Conservation (phyloP, 2,329 filamentous ascomycete species). For the Parasarocladium wereldwijsianum region DNA sequence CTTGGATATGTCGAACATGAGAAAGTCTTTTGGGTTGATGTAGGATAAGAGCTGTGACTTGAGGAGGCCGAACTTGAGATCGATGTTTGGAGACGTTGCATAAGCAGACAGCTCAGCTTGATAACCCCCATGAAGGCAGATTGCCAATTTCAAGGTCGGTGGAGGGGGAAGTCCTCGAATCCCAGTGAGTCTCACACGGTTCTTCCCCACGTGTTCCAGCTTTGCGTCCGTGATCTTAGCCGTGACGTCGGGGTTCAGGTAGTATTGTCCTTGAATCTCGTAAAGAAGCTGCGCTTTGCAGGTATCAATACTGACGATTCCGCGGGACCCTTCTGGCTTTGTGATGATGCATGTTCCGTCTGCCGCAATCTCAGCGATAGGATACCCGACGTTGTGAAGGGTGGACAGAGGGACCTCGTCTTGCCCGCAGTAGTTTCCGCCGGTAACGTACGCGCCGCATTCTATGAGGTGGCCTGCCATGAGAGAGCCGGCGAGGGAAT, state of each 20-base stretch:
- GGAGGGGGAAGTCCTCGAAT: conserved; percentile 23
- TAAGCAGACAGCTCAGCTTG: conserved; percentile 18
- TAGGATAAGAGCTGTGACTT: conserved; percentile 12
- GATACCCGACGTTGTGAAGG: conserved; percentile 13
- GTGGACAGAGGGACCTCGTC: conserved; percentile 5
- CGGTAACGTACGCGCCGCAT: conserved; percentile 34
- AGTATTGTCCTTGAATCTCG: conserved; percentile 24
- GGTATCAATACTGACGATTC: conserved; percentile 16
- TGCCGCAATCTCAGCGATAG: conserved; percentile 16
- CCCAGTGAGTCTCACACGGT: conserved; percentile 17
- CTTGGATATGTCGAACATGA: conserved; percentile 14
- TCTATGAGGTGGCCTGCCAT: conserved; percentile 36
- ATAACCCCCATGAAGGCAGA: conserved; percentile 21
- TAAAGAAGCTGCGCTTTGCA: conserved; percentile 23
- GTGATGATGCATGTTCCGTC: conserved; percentile 16
- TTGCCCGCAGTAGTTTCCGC: conserved; percentile 33
- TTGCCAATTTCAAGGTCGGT: conserved; percentile 22
- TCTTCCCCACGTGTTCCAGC: conserved; percentile 17
- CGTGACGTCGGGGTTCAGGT: conserved; percentile 25
- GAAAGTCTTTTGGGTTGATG: conserved; percentile 12
- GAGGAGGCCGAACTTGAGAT: conserved; percentile 14
- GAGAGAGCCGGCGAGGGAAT: conserved; percentile 29
- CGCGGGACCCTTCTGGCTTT: conserved; percentile 16
- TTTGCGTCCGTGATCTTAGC: conserved; percentile 18
- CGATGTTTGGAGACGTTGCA: conserved; percentile 10